Evolutionary conservation across 164 flowering plant species (phyloP).

Genomic region (Chloranthus sessilifolius): DNA sequence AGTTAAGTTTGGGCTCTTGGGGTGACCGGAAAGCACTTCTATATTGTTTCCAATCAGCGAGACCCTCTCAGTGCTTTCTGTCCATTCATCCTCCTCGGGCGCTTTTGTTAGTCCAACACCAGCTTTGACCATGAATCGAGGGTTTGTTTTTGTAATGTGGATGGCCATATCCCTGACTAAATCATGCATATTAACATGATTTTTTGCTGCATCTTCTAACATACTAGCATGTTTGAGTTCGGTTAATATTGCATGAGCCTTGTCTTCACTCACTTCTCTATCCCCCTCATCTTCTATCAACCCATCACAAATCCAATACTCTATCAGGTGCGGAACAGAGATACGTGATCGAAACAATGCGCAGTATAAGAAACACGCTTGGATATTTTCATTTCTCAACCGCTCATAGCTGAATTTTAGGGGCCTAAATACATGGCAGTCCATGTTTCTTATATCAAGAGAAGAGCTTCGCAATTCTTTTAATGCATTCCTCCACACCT

Average conservation of each 20-base stretch:
- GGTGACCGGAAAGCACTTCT: not conserved
- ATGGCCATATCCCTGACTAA: constrained; percentile 22
- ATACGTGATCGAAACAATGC: constrained; percentile 15
- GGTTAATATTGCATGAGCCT: constrained; percentile 18
- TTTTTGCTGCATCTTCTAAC: constrained; percentile 7
- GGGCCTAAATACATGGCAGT: constrained; percentile 3
- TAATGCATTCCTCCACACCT: constrained; percentile 22
- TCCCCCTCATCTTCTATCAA: constrained; percentile 10
- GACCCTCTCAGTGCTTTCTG: constrained; percentile 7
- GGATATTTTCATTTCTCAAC: constrained; percentile 1
- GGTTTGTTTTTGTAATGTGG: not conserved
- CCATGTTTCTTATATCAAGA: not conserved
- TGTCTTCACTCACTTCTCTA: constrained; percentile 3
- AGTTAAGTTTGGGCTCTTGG: not conserved
- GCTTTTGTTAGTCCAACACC: constrained; percentile 6
- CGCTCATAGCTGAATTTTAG: constrained; percentile 15
- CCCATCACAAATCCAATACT: constrained; percentile 22
- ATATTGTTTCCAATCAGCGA: constrained; percentile 11
- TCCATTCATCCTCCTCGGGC: constrained; percentile 5
- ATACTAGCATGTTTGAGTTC: constrained; percentile 14
- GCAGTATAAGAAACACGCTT: constrained; percentile 21
- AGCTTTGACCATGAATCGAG: constrained; percentile 16
- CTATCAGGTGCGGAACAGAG: constrained; percentile 8
- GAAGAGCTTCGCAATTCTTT: constrained; percentile 8
- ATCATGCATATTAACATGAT: constrained; percentile 20